Evolutionary conservation across 257 asterid species (phyloP).

Genomic region (Solanum clarkiae): DNA sequence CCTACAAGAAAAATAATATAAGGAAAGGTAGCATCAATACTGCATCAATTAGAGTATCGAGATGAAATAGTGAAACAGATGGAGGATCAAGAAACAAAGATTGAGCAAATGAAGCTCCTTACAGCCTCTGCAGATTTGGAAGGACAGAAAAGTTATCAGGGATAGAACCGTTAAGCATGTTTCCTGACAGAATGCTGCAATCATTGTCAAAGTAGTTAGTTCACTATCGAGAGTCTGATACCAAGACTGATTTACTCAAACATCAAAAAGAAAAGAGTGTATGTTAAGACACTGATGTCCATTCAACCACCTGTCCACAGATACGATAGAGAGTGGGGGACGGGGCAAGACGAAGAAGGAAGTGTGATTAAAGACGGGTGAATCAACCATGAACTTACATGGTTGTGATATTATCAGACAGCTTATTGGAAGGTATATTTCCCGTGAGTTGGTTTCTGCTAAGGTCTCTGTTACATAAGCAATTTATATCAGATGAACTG

Average conservation of each 20-base stretch:
- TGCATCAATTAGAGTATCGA: background rate
- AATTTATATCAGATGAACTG: background rate
- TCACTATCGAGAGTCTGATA: background rate
- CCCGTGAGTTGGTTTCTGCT: constrained; percentile 34
- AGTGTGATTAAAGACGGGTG: background rate
- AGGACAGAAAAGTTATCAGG: constrained; percentile 39
- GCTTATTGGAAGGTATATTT: constrained; percentile 18
- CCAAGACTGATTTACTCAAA: background rate
- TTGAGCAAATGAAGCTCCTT: constrained; percentile 1
- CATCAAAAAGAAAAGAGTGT: background rate
- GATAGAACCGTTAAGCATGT: constrained; percentile 40
- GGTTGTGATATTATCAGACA: constrained; percentile 30
- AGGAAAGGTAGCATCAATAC: background rate
- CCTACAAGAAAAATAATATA: constrained; percentile 9
- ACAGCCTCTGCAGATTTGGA: constrained; percentile 37
- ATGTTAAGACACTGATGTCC: background rate
- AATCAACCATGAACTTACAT: constrained; percentile 13
- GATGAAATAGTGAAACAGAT: background rate
- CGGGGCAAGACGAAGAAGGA: too few species aligned
- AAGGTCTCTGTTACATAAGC: constrained; percentile 33
- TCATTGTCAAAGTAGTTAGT: background rate
- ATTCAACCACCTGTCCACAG: background rate
- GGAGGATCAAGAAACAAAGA: background rate
- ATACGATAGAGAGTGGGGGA: background rate
- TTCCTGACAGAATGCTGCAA: constrained; percentile 34